phyloP scores from a whole-genome alignment of 2,329 filamentous ascomycete species.

The Cyphellophora attinorum region DNA sequence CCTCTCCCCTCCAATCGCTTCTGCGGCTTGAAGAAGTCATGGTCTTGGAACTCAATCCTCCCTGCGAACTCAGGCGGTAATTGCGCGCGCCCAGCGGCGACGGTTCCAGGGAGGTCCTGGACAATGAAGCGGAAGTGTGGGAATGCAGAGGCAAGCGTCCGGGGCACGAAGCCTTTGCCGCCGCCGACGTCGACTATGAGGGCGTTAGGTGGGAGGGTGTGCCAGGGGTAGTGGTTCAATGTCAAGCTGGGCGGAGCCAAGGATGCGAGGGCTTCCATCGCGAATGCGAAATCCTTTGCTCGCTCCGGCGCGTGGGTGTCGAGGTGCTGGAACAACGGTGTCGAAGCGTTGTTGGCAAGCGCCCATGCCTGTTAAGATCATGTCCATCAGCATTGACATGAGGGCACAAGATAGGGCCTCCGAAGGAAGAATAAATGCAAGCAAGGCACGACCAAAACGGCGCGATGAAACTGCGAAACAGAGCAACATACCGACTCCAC shows the following conservation, averaged over 20 bases:
- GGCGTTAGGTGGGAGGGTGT: background rate
- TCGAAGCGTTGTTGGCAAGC: constrained; percentile 1
- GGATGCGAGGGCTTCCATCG: constrained; percentile 1
- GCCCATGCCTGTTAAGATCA: constrained; percentile 7
- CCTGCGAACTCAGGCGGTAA: background rate
- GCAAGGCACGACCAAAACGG: too few relatives aligned
- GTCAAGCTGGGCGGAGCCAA: background rate
- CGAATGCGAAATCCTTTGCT: constrained; percentile 1
- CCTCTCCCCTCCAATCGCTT: too few relatives aligned
- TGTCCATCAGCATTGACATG: too few relatives aligned
- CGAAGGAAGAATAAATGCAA: too few relatives aligned
- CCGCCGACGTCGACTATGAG: constrained; percentile 3
- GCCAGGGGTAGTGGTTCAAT: constrained; percentile 1
- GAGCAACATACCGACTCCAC: too few relatives aligned
- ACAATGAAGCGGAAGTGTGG: constrained; percentile 11
- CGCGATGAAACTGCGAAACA: too few relatives aligned
- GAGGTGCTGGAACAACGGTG: constrained; percentile 1
- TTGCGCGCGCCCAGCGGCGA: constrained; percentile 23
- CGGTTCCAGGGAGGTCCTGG: constrained; percentile 9
- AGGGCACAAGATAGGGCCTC: too few relatives aligned
- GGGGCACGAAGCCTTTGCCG: constrained; percentile 1
- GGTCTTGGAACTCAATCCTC: constrained; percentile 30
- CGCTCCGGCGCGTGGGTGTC: background rate
- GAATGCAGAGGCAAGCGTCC: constrained; percentile 5
- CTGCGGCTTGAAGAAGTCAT: constrained; percentile 52